phyloP scores from a whole-genome alignment of 805 yeast species.

The Grigorovia transvaalensis region DNA sequence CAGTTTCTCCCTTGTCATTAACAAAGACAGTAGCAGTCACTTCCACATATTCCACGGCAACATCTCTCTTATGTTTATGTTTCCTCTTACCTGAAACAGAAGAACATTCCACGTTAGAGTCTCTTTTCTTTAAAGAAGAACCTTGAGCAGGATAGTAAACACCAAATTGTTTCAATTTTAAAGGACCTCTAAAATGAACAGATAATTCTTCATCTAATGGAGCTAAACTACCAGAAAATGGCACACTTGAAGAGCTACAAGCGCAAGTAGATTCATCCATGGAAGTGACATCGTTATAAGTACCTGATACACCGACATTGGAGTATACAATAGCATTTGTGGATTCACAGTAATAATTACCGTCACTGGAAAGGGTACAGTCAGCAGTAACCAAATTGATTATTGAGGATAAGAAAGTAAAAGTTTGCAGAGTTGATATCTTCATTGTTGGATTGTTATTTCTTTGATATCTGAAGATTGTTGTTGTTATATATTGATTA shows the following conservation, averaged over 20 bases:
- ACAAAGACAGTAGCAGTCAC: conserved; percentile 74
- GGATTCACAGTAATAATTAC: conserved; percentile 76
- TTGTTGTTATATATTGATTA: too few species aligned
- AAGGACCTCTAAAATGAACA: conserved; percentile 73
- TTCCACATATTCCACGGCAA: conserved; percentile 52
- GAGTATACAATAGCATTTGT: conserved; percentile 57
- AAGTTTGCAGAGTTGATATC: conserved; percentile 5
- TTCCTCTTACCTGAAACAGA: conserved; percentile 2
- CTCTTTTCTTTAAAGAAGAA: conserved; percentile 35
- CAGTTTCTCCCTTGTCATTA: conserved; percentile 40
- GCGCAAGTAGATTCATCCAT: conserved; percentile 65
- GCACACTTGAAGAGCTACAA: conserved; percentile 48
- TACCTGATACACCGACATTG: conserved; percentile 76
- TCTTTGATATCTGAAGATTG: background rate
- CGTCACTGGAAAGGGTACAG: conserved; percentile 38
- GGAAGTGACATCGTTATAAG: conserved; percentile 66
- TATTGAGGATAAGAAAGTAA: conserved; percentile 1
- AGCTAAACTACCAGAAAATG: conserved; percentile 56
- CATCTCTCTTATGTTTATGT: conserved; percentile 49
- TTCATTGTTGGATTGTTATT: conserved; percentile 1
- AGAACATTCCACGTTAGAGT: background rate
- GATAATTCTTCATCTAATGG: conserved; percentile 62
- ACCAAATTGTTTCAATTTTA: conserved; percentile 58
- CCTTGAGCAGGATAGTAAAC: conserved; percentile 67
- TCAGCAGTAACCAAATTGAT: conserved; percentile 28